These are phyloP conservation scores for Claviceps capensis DNA, from an alignment of 2,329 filamentous ascomycete genomes.

Conservation along the genomic window DNA sequence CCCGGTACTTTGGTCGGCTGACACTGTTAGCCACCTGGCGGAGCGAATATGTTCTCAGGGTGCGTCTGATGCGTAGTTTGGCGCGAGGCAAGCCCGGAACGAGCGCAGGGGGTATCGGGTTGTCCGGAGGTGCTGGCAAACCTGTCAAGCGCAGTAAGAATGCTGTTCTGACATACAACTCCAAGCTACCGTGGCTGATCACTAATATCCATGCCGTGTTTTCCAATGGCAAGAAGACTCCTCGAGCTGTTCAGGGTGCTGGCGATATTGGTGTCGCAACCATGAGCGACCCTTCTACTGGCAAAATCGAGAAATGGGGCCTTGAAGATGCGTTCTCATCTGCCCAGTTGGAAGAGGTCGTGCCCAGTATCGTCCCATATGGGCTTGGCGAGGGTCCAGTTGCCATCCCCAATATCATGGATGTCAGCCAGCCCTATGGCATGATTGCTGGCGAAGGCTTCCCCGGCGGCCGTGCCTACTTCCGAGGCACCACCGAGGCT, in stretches of 20 bases:
- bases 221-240: conserved; percentile 55
- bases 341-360: conserved; percentile 64
- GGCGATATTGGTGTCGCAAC: conserved; percentile 67
- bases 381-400: conserved; percentile 69
- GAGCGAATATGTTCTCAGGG: conserved; percentile 86
- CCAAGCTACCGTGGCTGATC: conserved; percentile 65
- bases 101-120: conserved; percentile 34
- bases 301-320: conserved; percentile 72
- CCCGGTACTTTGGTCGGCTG: conserved; percentile 68
- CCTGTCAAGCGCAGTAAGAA: conserved; percentile 52
- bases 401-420: conserved; percentile 74
- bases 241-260: conserved; percentile 71
- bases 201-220: conserved; percentile 73
- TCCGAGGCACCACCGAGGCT: conserved; percentile 59
- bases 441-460: conserved; percentile 77
- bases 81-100: conserved; percentile 66
- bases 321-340: conserved; percentile 61
- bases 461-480: conserved; percentile 70
- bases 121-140: conserved; percentile 32
- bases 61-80: conserved; percentile 68
- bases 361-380: conserved; percentile 59
- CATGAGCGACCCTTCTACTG: conserved; percentile 63
- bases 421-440: conserved; percentile 75
- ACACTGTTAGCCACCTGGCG: conserved; percentile 83
- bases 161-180: conserved; percentile 74